Base-by-base conservation (phyloP, 2,329 filamentous ascomycete species). In the Sarocladiaceae sp. region DNA sequence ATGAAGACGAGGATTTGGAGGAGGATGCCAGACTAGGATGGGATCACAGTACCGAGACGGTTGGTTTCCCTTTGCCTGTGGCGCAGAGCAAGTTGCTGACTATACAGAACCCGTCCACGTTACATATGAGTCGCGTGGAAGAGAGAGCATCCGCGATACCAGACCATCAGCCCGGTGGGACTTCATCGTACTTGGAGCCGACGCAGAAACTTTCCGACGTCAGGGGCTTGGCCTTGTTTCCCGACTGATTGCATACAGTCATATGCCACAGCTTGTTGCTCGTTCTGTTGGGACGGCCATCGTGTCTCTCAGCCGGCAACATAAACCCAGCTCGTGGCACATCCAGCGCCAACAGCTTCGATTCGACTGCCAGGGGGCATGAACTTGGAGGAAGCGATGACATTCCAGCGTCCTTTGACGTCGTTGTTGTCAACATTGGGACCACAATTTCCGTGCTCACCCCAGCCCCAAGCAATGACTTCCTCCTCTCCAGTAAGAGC, bases 371-470 rank as follows among this genome's bases (percentile, higher is more conserved):
- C 67, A 4, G 70, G 59, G 13, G 73, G 71, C 31, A 81, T 65
- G 56, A 73, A 72, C 51, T 71, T 73, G 43, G 70, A 68, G 35
- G 80, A 75, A 18, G 74, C 73, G 56, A 94, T 76, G 47, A 78
- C 66, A 57, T 83, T 89, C 71, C 76, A 87, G 48, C 71, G 72
- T 9, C 76, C 83, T 51, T 82, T 83, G 35, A 89, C 80, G 62
- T 86, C 78, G 41, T 79, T 80, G 49, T 74, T 68, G 15, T 73
- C 67, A 49, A 80, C 78, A 11, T 75, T 69, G 27, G 80, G 77
- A 3, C 93, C 93, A 61, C 93, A 98, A 60, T 98, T 98, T 2
- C 93, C 93, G 65, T 98, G 93, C 64, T 97, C 91, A 2, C 89
- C 90, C 93, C 93, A 98, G 16, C 93, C 93, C 88, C 91, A 97